Percentiles rank a stretch among this genome's conserved stretches.
These are phyloP conservation scores for Aspergillus ostianus DNA, from an alignment of 495 filamentous ascomycete species.

Conservation along the genomic window DNA sequence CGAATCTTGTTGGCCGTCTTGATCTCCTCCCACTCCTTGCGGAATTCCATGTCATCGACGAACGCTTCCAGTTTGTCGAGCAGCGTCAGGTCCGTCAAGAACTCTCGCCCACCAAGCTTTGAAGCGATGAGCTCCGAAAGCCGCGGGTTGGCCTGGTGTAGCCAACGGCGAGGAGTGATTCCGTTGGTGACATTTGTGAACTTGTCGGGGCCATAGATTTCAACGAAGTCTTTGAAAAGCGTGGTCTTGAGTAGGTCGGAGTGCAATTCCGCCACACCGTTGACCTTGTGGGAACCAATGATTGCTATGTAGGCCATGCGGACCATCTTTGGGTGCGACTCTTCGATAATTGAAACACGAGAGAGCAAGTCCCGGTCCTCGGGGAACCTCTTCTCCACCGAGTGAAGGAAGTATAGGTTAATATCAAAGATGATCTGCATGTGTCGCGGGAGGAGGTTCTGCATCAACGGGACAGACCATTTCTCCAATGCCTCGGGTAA, in stretches of 20 bases:
- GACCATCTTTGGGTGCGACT: slow-evolving; percentile 96
- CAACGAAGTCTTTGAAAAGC: slow-evolving; percentile 98
- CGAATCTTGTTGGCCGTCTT: slow-evolving; percentile 77
- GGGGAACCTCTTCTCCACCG: slow-evolving; percentile 85
- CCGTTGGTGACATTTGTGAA: slow-evolving; percentile 99
- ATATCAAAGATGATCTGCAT: slow-evolving; percentile 98
- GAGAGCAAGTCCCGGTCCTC: slow-evolving; percentile 80
- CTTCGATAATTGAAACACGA: slow-evolving; percentile 93
- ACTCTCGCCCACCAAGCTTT: slow-evolving; percentile 78
- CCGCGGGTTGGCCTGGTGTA: slow-evolving; percentile 94
- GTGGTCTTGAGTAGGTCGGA: slow-evolving; percentile 96
- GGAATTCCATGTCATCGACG: slow-evolving; percentile 83
- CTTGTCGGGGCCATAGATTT: slow-evolving; percentile 89
- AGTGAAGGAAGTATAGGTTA: slow-evolving; percentile 89
- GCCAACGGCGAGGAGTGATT: slow-evolving; percentile 91
- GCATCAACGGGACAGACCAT: slow-evolving; percentile 92
- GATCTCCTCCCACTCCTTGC: slow-evolving; percentile 88
- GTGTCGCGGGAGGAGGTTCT: slow-evolving; percentile 90
- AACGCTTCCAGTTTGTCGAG: slow-evolving; percentile 78
- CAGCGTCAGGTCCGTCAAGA: slow-evolving; percentile 82
- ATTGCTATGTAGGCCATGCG: slow-evolving; percentile 95
- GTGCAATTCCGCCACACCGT: slow-evolving; percentile 95
- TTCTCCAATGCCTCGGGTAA: slow-evolving; percentile 96
- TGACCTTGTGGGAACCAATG: slow-evolving; percentile 98
- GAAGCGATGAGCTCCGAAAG: slow-evolving; percentile 89